Evolutionary conservation across 371 early-diverging fungal species (phyloP).

Genomic region (Batkoa obscura): DNA sequence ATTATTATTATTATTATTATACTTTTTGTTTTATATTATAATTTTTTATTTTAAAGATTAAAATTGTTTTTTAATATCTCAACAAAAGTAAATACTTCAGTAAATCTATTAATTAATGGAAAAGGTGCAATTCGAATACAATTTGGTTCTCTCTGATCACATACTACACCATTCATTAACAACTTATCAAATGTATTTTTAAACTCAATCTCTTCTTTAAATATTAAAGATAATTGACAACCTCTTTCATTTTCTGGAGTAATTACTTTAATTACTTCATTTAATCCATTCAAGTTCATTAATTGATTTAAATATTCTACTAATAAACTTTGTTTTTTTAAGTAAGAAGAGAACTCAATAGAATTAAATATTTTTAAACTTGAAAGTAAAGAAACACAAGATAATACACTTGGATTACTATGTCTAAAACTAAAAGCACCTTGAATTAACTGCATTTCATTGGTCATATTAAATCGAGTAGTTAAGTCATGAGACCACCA

Average conservation of each 20-base stretch:
- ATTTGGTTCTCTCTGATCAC: constrained; percentile 82
- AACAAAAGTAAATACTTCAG: constrained; percentile 41
- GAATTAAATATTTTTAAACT: constrained; percentile 68
- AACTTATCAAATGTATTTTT: constrained; percentile 34
- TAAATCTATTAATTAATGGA: constrained; percentile 76
- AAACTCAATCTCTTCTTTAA: constrained; percentile 29
- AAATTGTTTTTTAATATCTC: background rate
- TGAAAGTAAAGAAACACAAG: constrained; percentile 46
- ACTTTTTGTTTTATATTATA: background rate
- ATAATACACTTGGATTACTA: constrained; percentile 74
- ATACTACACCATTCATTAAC: constrained; percentile 47
- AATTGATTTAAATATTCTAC: background rate
- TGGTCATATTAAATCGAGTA: constrained; percentile 65
- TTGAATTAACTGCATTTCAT: constrained; percentile 48
- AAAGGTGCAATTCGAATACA: constrained; percentile 81
- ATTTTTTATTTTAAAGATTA: background rate
- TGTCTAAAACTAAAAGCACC: constrained; percentile 76
- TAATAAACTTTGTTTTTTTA: constrained; percentile 70
- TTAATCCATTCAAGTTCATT: constrained; percentile 7
- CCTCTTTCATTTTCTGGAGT: constrained; percentile 88
- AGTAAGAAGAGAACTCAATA: constrained; percentile 45
- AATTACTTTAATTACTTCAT: constrained; percentile 32
- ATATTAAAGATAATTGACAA: constrained; percentile 66
- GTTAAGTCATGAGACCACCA: constrained; percentile 88
- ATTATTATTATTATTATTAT: background rate